These are phyloP conservation scores for Quambalaria eucalypti DNA, from an alignment of 1,284 basidiomycete species.

Conservation along the genomic window DNA sequence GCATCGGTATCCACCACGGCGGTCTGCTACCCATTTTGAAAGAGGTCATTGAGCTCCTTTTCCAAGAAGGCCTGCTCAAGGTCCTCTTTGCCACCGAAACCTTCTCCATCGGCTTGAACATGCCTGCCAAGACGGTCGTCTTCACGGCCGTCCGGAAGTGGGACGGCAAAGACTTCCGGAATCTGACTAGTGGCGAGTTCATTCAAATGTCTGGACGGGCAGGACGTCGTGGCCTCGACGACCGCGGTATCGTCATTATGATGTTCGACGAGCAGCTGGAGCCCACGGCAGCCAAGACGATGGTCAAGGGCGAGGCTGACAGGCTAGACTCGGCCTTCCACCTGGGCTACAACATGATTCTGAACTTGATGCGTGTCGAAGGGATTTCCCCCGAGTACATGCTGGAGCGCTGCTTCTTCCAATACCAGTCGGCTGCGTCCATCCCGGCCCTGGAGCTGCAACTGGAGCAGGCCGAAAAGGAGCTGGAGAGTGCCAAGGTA, in stretches of 20 bases:
- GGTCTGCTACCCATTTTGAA: conserved; percentile 94
- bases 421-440: conserved; percentile 87
- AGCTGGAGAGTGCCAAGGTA: conserved; percentile 61
- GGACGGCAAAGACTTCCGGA: conserved; percentile 88
- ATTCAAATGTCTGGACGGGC: conserved; percentile 97
- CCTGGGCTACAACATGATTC: conserved; percentile 97
- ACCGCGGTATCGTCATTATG: conserved; percentile 99
- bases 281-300: conserved; percentile 78
- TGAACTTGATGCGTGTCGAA: conserved; percentile 97
- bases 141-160: conserved; percentile 93
- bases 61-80: conserved; percentile 98
- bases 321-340: conserved; percentile 96
- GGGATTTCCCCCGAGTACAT: conserved; percentile 97
- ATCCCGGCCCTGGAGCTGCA: conserved; percentile 83
- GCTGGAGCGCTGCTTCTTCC: conserved; percentile 95
- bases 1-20: conserved; percentile 97
- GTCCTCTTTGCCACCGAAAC: conserved; percentile 98
- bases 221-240: conserved; percentile 90
- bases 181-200: conserved; percentile 53
- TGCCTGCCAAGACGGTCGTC: conserved; percentile 99
- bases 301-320: conserved; percentile 98
- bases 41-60: conserved; percentile 97
- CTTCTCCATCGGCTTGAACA: conserved; percentile 97
- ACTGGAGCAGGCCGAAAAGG: conserved; percentile 64
- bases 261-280: conserved; percentile 99